Base-by-base conservation (phyloP, 345 rosid genomes). In the Nephelium lappaceum region DNA sequence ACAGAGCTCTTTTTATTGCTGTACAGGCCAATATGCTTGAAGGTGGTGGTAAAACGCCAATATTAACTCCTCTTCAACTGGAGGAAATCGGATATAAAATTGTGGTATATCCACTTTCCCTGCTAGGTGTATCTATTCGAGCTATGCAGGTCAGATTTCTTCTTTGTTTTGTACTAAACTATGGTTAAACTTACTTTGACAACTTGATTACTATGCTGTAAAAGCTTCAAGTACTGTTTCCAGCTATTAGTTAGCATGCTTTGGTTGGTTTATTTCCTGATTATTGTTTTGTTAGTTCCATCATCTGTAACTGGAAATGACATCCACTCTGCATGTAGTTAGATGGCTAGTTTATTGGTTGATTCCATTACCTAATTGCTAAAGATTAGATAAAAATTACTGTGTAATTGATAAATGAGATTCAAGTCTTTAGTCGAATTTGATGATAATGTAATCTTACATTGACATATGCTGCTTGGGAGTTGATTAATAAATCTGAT, bases 11-110 rank as follows among this genome's bases (percentile, higher is more conserved):
- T 76, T 16, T 60, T 51, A 41, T 31, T 61, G 43, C 55, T 42
- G 16, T 72, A 75, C 79, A 94, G 97, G 95, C 91, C 83, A 90
- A 88, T 84, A 89, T 91, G 95, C 94, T 90, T 77, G 98, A 95
- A 91, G 97, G 91, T 74, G 96, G 99, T 45, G 99, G 99, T 14
- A 95, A 92, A 82, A 76, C 89, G 23, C 96, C 97, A 8, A 91
- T 93, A 36, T 81, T 92, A 18, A 85, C 82, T 86, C 95, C 95
- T 5, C 79, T 91, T 69, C 96, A 95, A 82, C 91, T 95, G 63
- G 97, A 93, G 80, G 95, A 89, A 81, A 67, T 95, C 60, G 98
- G 98, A 75, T 95, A 85, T 83, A 93, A 95, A 84, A 87, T 95
- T 73, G 97, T 91, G 19, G 88, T 76, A 11, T 95, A 95, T 82